Evolutionary conservation across 805 yeast genomes (phyloP).

Genomic region (Kuraishia piskuri): DNA sequence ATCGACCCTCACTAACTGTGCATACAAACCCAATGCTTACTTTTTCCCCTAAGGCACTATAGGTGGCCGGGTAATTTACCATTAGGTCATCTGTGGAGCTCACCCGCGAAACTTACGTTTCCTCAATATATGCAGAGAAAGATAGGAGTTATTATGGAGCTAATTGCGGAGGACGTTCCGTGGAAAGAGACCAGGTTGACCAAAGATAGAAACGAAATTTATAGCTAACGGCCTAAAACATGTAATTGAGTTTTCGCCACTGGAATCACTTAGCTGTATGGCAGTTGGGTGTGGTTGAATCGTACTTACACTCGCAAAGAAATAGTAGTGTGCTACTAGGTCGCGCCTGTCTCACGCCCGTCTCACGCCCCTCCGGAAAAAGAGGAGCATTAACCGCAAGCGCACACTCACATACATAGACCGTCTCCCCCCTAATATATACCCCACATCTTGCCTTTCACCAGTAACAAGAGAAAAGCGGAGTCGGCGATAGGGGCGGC

Average conservation of each 20-base stretch:
- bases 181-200: no score
- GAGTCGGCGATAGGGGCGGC: no score
- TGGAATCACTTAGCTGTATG: no score
- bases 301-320: background rate
- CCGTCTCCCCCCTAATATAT: background rate
- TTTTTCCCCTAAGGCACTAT: background rate
- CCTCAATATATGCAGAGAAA: background rate
- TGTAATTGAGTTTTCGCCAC: no score
- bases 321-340: background rate
- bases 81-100: background rate
- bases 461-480: background rate
- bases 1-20: background rate
- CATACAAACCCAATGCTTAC: background rate
- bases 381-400: background rate
- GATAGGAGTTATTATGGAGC: background rate
- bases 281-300: no score
- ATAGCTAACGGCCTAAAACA: no score
- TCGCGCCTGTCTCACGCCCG: background rate
- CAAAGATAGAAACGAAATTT: no score
- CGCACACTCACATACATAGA: background rate
- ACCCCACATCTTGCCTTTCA: background rate
- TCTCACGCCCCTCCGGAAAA: background rate
- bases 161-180: no score
- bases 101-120: background rate
- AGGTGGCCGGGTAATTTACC: background rate